Conservation (phyloP, 2,329 filamentous ascomycete species). For the Trichoderma aggressivum region DNA sequence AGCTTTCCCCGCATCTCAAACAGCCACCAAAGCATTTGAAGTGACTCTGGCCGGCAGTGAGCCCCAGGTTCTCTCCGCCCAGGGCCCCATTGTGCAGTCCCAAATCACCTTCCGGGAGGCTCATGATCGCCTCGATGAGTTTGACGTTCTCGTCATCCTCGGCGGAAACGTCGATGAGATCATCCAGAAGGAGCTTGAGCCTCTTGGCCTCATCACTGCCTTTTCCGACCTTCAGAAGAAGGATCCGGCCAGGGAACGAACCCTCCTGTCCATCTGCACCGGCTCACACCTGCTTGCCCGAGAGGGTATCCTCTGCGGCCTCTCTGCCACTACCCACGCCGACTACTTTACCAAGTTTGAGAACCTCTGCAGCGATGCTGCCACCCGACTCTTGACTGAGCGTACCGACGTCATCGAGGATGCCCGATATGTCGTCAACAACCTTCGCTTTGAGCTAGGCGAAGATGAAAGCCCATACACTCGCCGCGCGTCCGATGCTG, state of each 20-base stretch:
- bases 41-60: slow-evolving; percentile 54
- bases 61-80: slow-evolving; percentile 52
- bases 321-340: slow-evolving; percentile 78
- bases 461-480: slow-evolving; percentile 84
- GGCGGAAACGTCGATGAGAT: slow-evolving; percentile 65
- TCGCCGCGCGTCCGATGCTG: slow-evolving; percentile 67
- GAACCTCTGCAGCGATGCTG: slow-evolving; percentile 72
- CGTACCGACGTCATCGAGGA: slow-evolving; percentile 81
- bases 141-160: slow-evolving; percentile 74
- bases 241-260: slow-evolving; percentile 76
- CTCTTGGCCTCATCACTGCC: slow-evolving; percentile 68
- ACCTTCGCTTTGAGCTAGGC: slow-evolving; percentile 80
- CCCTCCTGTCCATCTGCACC: slow-evolving; percentile 75
- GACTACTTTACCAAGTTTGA: slow-evolving; percentile 78
- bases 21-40: slow-evolving; percentile 57
- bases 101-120: slow-evolving; percentile 79
- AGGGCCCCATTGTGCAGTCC: slow-evolving; percentile 68
- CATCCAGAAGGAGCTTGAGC: slow-evolving; percentile 65
- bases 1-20: background rate
- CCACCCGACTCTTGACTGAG: slow-evolving; percentile 66
- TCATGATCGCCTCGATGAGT: slow-evolving; percentile 68
- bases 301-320: slow-evolving; percentile 71
- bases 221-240: slow-evolving; percentile 77
- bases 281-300: slow-evolving; percentile 74
- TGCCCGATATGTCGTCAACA: slow-evolving; percentile 83